Conservation (phyloP, 768 basidiomycete species). For the Kondoa subrosea region DNA sequence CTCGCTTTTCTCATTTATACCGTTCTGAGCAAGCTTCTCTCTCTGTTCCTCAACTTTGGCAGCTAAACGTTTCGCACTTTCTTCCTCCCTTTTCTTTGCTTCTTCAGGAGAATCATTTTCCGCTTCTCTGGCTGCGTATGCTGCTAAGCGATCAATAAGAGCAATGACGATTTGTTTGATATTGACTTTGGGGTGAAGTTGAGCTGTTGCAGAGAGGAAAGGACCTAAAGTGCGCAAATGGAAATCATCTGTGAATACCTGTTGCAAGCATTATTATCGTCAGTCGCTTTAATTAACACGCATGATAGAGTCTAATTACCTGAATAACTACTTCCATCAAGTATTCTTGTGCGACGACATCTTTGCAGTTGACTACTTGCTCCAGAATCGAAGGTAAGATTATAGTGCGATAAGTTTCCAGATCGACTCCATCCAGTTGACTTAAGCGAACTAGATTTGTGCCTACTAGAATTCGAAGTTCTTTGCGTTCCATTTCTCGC, state of each 20-base stretch:
- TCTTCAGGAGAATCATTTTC: conserved; percentile 93
- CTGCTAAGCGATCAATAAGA: conserved; percentile 83
- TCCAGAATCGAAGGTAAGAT: conserved; percentile 88
- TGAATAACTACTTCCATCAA: conserved; percentile 99
- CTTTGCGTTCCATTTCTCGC: conserved; percentile 85
- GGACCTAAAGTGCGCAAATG: conserved; percentile 89
- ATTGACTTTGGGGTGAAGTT: conserved; percentile 92
- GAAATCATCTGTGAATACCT: conserved; percentile 98
- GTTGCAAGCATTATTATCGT: background rate
- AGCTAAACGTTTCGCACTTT: conserved; percentile 68
- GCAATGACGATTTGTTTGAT: conserved; percentile 98
- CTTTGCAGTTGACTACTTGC: conserved; percentile 95
- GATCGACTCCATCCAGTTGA: conserved; percentile 88
- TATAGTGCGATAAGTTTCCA: conserved; percentile 66
- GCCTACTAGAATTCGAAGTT: conserved; percentile 86
- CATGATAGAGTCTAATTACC: conserved; percentile 36
- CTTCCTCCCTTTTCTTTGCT: conserved; percentile 68
- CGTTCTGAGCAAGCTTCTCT: background rate
- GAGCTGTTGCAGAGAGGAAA: conserved; percentile 88
- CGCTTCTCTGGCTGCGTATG: conserved; percentile 90
- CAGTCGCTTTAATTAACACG: background rate
- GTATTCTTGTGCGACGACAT: conserved; percentile 97
- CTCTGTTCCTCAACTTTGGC: conserved; percentile 59
- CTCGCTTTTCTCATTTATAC: conserved; percentile 21
- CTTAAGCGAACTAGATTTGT: conserved; percentile 91